phyloP scores from a whole-genome alignment of 208 protist species.

The Phytomonas francai region DNA sequence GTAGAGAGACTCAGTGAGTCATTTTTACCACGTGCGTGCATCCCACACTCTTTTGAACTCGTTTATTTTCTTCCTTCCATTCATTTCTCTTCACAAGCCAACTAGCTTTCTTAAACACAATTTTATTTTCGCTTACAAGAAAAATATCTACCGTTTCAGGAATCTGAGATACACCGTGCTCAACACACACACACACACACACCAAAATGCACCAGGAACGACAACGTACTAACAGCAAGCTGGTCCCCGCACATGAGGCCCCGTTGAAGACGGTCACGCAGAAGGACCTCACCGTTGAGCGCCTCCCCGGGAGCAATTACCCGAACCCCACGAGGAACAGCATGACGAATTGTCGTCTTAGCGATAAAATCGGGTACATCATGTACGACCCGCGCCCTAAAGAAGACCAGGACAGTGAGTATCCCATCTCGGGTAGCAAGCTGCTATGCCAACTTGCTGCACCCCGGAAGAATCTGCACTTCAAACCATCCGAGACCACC shows the following conservation, averaged over 20 bases:
- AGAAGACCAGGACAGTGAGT: slow-evolving; percentile 36
- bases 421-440: slow-evolving; percentile 59
- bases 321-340: slow-evolving; percentile 79
- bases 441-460: slow-evolving; percentile 74
- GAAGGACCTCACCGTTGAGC: slow-evolving; percentile 71
- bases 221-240: slow-evolving; percentile 8
- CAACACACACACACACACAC: slow-evolving; percentile 10
- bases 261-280: slow-evolving; percentile 49
- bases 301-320: slow-evolving; percentile 61
- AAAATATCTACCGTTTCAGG: not conserved
- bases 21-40: not conserved
- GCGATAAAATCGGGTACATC: slow-evolving; percentile 74
- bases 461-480: slow-evolving; percentile 79
- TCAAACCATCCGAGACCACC: slow-evolving; percentile 80
- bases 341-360: slow-evolving; percentile 59
- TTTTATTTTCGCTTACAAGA: slow-evolving; percentile 14
- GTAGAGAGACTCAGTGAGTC: slow-evolving; percentile 5
- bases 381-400: slow-evolving; percentile 84
- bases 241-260: slow-evolving; percentile 39
- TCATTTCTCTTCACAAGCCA: slow-evolving; percentile 12
- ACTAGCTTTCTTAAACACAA: slow-evolving; percentile 1
- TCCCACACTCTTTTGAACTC: not conserved
- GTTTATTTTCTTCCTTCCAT: slow-evolving; percentile 8
- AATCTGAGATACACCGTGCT: not conserved
- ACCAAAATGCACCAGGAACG: slow-evolving; percentile 9